phyloP scores from a whole-genome alignment of 768 basidiomycete genomes.

The Hygrocybe punicea region DNA sequence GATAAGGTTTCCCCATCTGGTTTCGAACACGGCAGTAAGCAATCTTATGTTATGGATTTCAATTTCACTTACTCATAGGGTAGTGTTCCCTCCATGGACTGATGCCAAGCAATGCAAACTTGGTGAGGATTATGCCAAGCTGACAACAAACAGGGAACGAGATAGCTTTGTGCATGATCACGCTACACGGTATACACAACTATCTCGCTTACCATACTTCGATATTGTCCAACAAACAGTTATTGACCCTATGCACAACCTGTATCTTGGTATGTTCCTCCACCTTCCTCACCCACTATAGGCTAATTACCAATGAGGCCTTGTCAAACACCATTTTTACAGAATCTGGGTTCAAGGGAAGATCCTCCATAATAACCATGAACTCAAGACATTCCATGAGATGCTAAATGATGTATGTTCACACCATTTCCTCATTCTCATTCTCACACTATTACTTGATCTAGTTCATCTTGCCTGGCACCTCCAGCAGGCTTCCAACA shows the following conservation, averaged over 20 bases:
- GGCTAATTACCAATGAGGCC: neutral
- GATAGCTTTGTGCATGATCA: neutral
- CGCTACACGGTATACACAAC: constrained; percentile 11
- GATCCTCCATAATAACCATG: constrained; percentile 9
- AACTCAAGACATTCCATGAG: constrained; percentile 4
- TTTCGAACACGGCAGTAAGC: neutral
- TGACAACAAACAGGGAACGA: neutral
- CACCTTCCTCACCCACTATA: neutral
- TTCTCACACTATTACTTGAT: neutral
- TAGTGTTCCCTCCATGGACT: neutral
- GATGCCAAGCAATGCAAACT: neutral
- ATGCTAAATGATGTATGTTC: constrained; percentile 1
- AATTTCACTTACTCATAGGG: neutral
- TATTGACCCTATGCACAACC: constrained; percentile 35
- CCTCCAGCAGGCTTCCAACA: constrained; percentile 13
- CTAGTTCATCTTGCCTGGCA: constrained; percentile 6
- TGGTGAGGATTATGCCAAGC: neutral
- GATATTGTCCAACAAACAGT: constrained; percentile 24
- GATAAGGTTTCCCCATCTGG: neutral
- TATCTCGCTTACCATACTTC: constrained; percentile 30
- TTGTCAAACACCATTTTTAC: constrained; percentile 15
- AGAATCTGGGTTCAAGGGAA: constrained; percentile 17
- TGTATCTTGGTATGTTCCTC: constrained; percentile 24
- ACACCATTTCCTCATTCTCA: neutral
- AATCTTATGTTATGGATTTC: neutral